A percentile compares a stretch with the other conserved stretches of the same genome.
These are phyloP conservation scores for Diaporthe velutina DNA, from an alignment of 2,329 filamentous ascomycete genomes.

Conservation along the genomic window DNA sequence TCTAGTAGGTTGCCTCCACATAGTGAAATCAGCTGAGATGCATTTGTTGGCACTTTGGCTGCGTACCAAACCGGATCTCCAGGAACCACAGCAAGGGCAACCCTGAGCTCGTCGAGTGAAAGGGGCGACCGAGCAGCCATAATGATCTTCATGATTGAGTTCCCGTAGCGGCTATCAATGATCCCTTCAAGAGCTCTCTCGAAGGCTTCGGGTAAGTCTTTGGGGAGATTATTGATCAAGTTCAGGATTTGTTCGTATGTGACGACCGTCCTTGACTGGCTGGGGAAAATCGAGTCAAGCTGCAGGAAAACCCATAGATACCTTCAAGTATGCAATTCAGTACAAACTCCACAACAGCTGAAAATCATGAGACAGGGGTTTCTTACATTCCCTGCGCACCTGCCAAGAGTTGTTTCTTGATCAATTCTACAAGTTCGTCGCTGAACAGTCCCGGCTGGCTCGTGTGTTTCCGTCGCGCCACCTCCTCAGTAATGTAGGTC, in stretches of 20 bases:
- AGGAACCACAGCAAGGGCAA: slow-evolving; percentile 9
- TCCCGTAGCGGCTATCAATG: not conserved
- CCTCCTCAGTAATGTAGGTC: not conserved
- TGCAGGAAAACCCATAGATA: slow-evolving; percentile 1
- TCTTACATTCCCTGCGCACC: slow-evolving; percentile 14
- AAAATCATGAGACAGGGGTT: too few species aligned
- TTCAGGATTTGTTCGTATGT: not conserved
- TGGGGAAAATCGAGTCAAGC: not conserved
- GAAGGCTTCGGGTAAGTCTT: slow-evolving; percentile 21
- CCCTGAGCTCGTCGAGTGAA: slow-evolving; percentile 3
- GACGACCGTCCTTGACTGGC: not conserved
- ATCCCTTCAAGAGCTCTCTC: slow-evolving; percentile 21
- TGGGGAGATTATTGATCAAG: slow-evolving; percentile 1
- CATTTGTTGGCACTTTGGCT: not conserved
- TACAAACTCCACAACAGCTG: too few species aligned
- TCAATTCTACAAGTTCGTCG: not conserved
- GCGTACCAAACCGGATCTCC: slow-evolving; percentile 12
- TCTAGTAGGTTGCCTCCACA: slow-evolving; percentile 26
- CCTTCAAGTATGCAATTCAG: not conserved
- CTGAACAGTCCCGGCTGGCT: not conserved
- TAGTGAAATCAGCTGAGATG: not conserved
- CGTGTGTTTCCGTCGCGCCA: not conserved
- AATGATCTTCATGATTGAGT: slow-evolving; percentile 12
- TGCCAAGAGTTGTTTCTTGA: not conserved
- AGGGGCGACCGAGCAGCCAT: slow-evolving; percentile 15